These are phyloP conservation scores for Ramaria sp. DNA, from an alignment of 768 basidiomycete species.

Conservation along the genomic window DNA sequence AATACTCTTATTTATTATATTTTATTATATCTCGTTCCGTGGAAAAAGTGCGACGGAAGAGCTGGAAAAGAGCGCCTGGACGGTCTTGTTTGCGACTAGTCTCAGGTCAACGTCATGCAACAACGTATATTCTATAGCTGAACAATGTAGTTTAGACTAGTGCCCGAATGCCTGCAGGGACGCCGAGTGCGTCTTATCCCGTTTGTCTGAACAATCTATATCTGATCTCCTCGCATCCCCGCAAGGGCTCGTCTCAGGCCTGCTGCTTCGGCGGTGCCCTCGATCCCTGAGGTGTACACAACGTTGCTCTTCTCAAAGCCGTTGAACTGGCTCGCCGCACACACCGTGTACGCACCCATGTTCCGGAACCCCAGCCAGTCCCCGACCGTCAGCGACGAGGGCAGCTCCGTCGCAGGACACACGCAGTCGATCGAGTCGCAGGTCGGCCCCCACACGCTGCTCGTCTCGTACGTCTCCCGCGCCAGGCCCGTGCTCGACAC, in stretches of 20 bases:
- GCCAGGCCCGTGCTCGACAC: constrained; percentile 17
- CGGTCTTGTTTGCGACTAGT: too few species aligned
- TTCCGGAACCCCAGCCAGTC: constrained; percentile 98
- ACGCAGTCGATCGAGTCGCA: constrained; percentile 98
- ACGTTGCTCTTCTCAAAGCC: constrained; percentile 78
- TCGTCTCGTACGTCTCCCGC: constrained; percentile 32
- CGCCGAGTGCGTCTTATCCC: too few species aligned
- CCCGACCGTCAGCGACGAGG: constrained; percentile 67
- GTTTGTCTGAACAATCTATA: neutral
- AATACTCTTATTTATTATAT: too few species aligned
- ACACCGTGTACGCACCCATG: constrained; percentile 99
- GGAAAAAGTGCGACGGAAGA: too few species aligned
- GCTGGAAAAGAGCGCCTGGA: too few species aligned
- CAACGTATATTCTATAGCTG: too few species aligned
- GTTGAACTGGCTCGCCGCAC: constrained; percentile 94
- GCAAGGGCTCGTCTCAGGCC: constrained; percentile 39
- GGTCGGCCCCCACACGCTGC: constrained; percentile 96
- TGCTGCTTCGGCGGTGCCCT: constrained; percentile 25
- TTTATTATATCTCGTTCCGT: too few species aligned
- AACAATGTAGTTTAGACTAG: too few species aligned
- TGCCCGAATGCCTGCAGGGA: too few species aligned
- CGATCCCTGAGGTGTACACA: constrained; percentile 61
- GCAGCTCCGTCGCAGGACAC: constrained; percentile 48
- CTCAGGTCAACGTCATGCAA: too few species aligned
- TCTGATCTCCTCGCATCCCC: constrained; percentile 27